phyloP scores from a whole-genome alignment of 1,284 basidiomycete species.

The Boletus calvinii region DNA sequence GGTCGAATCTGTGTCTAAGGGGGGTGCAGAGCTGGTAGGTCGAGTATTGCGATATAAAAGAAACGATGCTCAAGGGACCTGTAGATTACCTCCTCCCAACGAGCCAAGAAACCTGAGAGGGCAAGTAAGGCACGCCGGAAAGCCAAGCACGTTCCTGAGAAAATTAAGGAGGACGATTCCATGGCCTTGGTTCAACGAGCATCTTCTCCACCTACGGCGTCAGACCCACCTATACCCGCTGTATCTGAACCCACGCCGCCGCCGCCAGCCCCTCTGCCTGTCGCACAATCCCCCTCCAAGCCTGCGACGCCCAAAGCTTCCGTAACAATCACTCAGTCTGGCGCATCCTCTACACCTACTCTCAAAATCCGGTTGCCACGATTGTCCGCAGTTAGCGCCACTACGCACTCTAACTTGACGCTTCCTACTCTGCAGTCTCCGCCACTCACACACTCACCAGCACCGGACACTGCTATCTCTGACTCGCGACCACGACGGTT shows the following conservation, averaged over 20 bases:
- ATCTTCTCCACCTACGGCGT: constrained; percentile 14
- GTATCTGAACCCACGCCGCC: constrained; percentile 16
- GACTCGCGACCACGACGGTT: constrained; percentile 33
- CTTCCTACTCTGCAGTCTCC: constrained; percentile 26
- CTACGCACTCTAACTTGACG: constrained; percentile 24
- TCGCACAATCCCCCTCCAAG: constrained; percentile 18
- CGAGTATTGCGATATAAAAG: neutral
- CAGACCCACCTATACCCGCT: constrained; percentile 19
- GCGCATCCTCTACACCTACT: constrained; percentile 34
- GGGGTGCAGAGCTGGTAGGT: constrained; percentile 20
- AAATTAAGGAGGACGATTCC: constrained; percentile 16
- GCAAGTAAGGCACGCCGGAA: constrained; percentile 26
- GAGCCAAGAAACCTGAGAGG: constrained; percentile 16
- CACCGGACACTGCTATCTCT: constrained; percentile 21
- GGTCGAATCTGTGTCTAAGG: constrained; percentile 8
- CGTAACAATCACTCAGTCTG: constrained; percentile 36
- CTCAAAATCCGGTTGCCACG: constrained; percentile 36
- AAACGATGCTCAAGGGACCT: constrained; percentile 8
- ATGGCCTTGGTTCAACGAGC: constrained; percentile 5
- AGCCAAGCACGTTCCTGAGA: constrained; percentile 17
- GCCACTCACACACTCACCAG: constrained; percentile 23
- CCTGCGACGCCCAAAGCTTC: constrained; percentile 36
- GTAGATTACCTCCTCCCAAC: constrained; percentile 14
- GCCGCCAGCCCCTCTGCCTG: constrained; percentile 9
- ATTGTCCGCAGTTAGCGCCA: constrained; percentile 30